phyloP scores from a whole-genome alignment of 2,329 filamentous ascomycete species.

The Fusarium acutatum region DNA sequence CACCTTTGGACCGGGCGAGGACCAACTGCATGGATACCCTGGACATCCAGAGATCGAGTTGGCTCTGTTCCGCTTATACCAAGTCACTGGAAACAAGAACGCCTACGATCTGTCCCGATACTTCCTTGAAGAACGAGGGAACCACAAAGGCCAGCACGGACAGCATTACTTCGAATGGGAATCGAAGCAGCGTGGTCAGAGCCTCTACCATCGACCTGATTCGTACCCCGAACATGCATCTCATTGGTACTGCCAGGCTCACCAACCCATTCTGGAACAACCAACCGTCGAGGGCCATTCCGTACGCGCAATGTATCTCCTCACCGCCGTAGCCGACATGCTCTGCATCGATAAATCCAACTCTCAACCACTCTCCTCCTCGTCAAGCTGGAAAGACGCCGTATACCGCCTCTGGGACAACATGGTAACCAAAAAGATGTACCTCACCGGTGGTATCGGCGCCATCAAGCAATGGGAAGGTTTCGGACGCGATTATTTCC shows the following conservation, averaged over 20 bases:
- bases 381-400: constrained; percentile 49
- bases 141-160: constrained; percentile 57
- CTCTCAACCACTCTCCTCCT: constrained; percentile 14
- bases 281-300: constrained; percentile 60
- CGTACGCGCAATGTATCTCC: constrained; percentile 68
- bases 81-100: constrained; percentile 46
- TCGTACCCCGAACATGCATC: constrained; percentile 53
- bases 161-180: constrained; percentile 65
- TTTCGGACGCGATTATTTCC: constrained; percentile 31
- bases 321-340: constrained; percentile 66
- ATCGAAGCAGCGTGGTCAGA: constrained; percentile 58
- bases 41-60: constrained; percentile 60
- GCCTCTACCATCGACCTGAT: constrained; percentile 55
- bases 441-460: constrained; percentile 69
- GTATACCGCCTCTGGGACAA: constrained; percentile 62
- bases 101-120: constrained; percentile 60
- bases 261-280: constrained; percentile 59
- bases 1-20: constrained; percentile 59
- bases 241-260: constrained; percentile 65
- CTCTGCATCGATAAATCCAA: constrained; percentile 32
- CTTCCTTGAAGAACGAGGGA: constrained; percentile 68
- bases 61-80: constrained; percentile 51
- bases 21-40: constrained; percentile 66
- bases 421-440: constrained; percentile 67
- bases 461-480: constrained; percentile 47